Evolutionary conservation across 164 flowering plant genomes (phyloP).

Genomic region (Aristolochia contorta): DNA sequence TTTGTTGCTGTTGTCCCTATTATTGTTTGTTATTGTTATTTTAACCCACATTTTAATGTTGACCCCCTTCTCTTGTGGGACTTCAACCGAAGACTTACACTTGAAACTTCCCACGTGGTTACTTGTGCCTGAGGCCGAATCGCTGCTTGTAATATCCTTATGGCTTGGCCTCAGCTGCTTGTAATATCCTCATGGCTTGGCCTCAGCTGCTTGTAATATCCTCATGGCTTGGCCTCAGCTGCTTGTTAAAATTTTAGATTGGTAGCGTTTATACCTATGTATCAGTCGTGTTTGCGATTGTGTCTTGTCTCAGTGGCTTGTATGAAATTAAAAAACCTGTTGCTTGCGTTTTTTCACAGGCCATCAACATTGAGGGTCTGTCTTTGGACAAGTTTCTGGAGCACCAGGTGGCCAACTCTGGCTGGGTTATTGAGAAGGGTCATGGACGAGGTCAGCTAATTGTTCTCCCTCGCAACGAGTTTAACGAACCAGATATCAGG

Average conservation of each 20-base stretch:
- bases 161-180: too few relatives aligned
- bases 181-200: too few relatives aligned
- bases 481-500: conserved; percentile 86
- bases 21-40: too few relatives aligned
- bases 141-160: too few relatives aligned
- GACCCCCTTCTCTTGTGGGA: too few relatives aligned
- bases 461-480: conserved; percentile 60
- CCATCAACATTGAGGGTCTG: conserved; percentile 81
- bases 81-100: too few relatives aligned
- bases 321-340: not conserved
- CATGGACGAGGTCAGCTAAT: conserved; percentile 63
- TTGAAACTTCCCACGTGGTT: too few relatives aligned
- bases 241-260: not conserved
- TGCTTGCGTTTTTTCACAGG: conserved; percentile 30
- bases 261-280: too few relatives aligned
- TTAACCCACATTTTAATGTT: too few relatives aligned
- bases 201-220: too few relatives aligned
- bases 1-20: too few relatives aligned
- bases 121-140: too few relatives aligned
- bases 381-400: conserved; percentile 87
- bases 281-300: not conserved
- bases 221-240: not conserved
- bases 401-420: conserved; percentile 63
- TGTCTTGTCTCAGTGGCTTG: not conserved
- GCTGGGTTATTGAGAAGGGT: conserved; percentile 71